Conservation (phyloP, 305 asterid species). For the Fraxinus angustifolia region DNA sequence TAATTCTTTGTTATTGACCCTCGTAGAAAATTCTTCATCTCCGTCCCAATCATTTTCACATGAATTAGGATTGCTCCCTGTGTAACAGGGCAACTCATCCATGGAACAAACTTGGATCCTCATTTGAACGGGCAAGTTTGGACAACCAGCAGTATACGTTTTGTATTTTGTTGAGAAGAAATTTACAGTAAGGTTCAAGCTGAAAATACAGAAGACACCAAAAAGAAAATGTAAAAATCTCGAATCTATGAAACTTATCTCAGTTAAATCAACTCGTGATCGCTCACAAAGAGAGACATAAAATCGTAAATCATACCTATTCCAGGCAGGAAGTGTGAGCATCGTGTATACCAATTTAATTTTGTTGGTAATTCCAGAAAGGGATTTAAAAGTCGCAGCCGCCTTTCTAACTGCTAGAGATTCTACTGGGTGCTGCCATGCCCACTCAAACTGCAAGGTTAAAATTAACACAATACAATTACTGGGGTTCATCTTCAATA, state of each 20-base stretch:
- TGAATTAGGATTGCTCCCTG: conserved; percentile 13
- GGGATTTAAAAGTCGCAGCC: conserved; percentile 66
- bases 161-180: conserved; percentile 85
- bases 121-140: conserved; percentile 68
- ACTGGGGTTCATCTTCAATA: background rate
- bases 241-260: background rate
- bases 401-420: conserved; percentile 76
- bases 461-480: background rate
- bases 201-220: conserved; percentile 28
- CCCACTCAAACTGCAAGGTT: conserved; percentile 89
- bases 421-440: conserved; percentile 92
- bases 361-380: conserved; percentile 75
- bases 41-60: conserved; percentile 29
- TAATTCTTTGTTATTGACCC: conserved; percentile 18
- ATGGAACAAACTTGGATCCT: conserved; percentile 50
- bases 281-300: background rate
- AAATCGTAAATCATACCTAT: conserved; percentile 38
- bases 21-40: conserved; percentile 30
- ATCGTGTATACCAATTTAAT: conserved; percentile 73
- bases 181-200: conserved; percentile 73
- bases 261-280: background rate
- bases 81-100: conserved; percentile 85
- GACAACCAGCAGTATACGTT: conserved; percentile 48
- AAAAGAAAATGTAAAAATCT: background rate
- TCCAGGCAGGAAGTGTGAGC: conserved; percentile 89